A percentile compares a stretch with the other conserved stretches of the same genome.
Conservation (phyloP, 345 rosid species). For the Populus nigra region DNA sequence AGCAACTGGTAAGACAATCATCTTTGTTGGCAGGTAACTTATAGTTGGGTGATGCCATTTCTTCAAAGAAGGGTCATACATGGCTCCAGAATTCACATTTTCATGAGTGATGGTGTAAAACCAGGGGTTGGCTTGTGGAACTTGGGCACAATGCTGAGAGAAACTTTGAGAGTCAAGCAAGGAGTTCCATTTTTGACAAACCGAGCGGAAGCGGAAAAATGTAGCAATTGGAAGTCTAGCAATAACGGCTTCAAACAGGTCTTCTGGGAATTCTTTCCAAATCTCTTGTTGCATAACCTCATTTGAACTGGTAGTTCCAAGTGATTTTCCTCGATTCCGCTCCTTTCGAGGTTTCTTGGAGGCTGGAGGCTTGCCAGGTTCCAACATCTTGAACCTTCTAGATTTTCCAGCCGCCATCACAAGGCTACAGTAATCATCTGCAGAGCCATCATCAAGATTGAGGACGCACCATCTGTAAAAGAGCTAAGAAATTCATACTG, state of each 20-base stretch:
- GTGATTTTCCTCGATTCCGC: constrained; percentile 52
- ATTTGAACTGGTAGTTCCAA: constrained; percentile 28
- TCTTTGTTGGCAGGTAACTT: constrained; percentile 65
- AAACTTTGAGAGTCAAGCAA: constrained; percentile 70
- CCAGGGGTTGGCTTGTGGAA: constrained; percentile 69
- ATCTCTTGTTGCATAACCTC: constrained; percentile 76
- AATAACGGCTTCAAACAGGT: constrained; percentile 85
- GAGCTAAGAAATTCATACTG: constrained; percentile 8
- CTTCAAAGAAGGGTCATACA: constrained; percentile 73
- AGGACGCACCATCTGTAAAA: constrained; percentile 65
- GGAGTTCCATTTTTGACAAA: constrained; percentile 83
- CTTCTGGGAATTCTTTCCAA: constrained; percentile 94
- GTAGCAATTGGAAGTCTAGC: constrained; percentile 84
- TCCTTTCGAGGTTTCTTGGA: constrained; percentile 73
- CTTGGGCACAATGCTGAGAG: constrained; percentile 61
- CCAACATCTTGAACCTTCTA: constrained; percentile 58
- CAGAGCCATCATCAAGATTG: constrained; percentile 50
- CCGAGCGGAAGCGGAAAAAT: constrained; percentile 84
- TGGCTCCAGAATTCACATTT: constrained; percentile 80
- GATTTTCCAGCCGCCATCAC: constrained; percentile 81
- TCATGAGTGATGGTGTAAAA: constrained; percentile 87
- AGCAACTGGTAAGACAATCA: constrained; percentile 77
- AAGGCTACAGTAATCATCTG: constrained; percentile 64
- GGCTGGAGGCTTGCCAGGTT: constrained; percentile 67
- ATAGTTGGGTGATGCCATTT: constrained; percentile 87